Evolutionary conservation across 1,284 basidiomycete genomes (phyloP).

Genomic region (Ustilago lituana): DNA sequence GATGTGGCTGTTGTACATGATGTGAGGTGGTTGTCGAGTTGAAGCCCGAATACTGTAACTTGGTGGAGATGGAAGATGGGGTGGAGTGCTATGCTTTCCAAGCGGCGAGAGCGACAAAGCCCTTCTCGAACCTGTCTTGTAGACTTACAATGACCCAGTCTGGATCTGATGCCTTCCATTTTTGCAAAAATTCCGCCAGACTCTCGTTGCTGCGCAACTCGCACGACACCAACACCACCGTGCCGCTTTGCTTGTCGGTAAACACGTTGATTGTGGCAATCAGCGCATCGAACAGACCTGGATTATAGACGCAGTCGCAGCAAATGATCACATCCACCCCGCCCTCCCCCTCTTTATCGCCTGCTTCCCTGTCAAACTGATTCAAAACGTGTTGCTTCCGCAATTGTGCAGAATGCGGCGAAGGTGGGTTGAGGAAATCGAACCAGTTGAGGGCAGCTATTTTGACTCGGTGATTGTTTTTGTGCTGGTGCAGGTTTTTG

Average conservation of each 20-base stretch:
- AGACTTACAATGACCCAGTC: slow-evolving; percentile 39
- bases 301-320: slow-evolving; percentile 63
- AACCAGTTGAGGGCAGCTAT: slow-evolving; percentile 41
- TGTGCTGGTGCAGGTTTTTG: slow-evolving; percentile 32
- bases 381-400: slow-evolving; percentile 22
- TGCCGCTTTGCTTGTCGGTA: slow-evolving; percentile 32
- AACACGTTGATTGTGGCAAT: slow-evolving; percentile 53
- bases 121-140: slow-evolving; percentile 42
- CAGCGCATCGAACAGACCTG: slow-evolving; percentile 53
- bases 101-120: slow-evolving; percentile 39
- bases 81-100: slow-evolving; percentile 43
- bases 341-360: slow-evolving; percentile 17
- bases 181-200: slow-evolving; percentile 42
- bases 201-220: slow-evolving; percentile 57
- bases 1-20: no score
- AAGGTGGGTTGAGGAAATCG: slow-evolving; percentile 36
- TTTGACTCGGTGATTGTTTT: slow-evolving; percentile 6
- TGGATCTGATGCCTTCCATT: slow-evolving; percentile 36
- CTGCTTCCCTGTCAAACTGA: slow-evolving; percentile 13
- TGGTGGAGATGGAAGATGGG: no score
- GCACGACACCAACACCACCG: slow-evolving; percentile 48
- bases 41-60: no score
- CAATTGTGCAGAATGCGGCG: slow-evolving; percentile 17
- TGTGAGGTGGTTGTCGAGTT: no score
- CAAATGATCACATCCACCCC: slow-evolving; percentile 51